Base-by-base conservation (phyloP, 129 eudicot species). In the Flaveria ramosissima region DNA sequence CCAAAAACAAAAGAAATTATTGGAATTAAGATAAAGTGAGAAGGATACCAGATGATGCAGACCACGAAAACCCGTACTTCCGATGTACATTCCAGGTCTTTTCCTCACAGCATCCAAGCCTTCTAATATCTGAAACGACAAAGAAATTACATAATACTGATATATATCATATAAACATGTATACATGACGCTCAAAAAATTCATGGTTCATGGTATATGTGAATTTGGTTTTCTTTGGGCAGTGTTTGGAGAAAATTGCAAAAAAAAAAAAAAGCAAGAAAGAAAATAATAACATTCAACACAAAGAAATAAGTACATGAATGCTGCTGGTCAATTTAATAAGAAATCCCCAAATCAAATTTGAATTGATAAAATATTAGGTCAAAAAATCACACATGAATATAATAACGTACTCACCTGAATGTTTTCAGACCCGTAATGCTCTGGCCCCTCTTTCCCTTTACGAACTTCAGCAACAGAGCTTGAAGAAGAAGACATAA, bases 31-130 rank as follows among this genome's bases (percentile, higher is more conserved):
- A 77, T 8, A 68, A 64, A 26, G 71, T 21, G 53, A 70, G 24
- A 27, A 20, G 51, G 59, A 76, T 83, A 95, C 99, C 97, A 94
- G 67, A 84, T 95, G 99, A 77, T 91, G 96, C 78, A 95, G 84
- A 63, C 99, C 99, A 67, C 97, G 99, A 75, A 85, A 84, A n/a
- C 99, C 99, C 3, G 97, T 94, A 79, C 93, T 89, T 81, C 97
- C 97, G 47, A 95, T 95, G 84, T 95, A 91, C 97, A 91, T 91
- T 68, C 96, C 99, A 47, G 99, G 99, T 78, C 97, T 83, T 85
- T 91, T 89, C 77, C 99, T 89, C 46, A 95, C 99, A 36, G 99
- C 90, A 42, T 95, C 99, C 47, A 95, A 69, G 66, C 99, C 99
- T 85, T 95, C 96, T 86, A 95, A 73, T 50, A 95, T 96, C 99